Evolutionary conservation across 2,329 filamentous ascomycete genomes (phyloP), one percentile per base, ranked within the genome.

Genomic region (Chaetomiaceae sp.): DNA sequence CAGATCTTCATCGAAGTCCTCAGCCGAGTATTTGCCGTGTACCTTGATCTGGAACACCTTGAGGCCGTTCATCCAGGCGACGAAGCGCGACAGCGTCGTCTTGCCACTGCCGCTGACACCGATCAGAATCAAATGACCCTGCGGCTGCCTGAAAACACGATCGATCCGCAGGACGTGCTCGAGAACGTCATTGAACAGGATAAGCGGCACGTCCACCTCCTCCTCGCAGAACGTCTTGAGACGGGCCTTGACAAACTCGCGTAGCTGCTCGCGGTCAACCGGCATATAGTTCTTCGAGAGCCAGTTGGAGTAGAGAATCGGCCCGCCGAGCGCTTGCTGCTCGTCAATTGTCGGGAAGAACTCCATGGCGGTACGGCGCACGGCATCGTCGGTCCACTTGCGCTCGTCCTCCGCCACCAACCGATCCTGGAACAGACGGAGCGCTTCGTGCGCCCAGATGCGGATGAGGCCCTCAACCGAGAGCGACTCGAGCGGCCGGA

Each of bases 41-140:
- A 98, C 93, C 74, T 98, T 99, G 76, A 99, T 98, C 70, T 99
- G 93, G 76, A 96, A 98, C 33, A 98, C 90, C 64, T 91, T 95
- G 50, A 99, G 76, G 49, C 94, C 94, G 61, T 98, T 99, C 93
- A 98, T 98, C 93, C 93, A 99, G 38, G 93, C 93, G 50, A 98
- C 93, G 55, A 99, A 99, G 47, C 94, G 85, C 26, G 94, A 97
- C 11, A 99, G 71, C 0, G 93, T 99, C 4, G 93, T 99, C 74
- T 99, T 99, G 68, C 93, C 93, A 73, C 88, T 95, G 56, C 93
- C 94, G 64, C 93, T 98, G 45, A 98, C 93, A 72, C 93, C 93
- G 58, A 99, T 98, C 47, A 99, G 76, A 56, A 99, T 98, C 52
- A 99, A 75, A 76, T 99, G 93, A 46, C 93, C 93, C 65, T 99